Evolutionary conservation across 345 rosid genomes (phyloP).

Genomic region (Pugionium cornutum): DNA sequence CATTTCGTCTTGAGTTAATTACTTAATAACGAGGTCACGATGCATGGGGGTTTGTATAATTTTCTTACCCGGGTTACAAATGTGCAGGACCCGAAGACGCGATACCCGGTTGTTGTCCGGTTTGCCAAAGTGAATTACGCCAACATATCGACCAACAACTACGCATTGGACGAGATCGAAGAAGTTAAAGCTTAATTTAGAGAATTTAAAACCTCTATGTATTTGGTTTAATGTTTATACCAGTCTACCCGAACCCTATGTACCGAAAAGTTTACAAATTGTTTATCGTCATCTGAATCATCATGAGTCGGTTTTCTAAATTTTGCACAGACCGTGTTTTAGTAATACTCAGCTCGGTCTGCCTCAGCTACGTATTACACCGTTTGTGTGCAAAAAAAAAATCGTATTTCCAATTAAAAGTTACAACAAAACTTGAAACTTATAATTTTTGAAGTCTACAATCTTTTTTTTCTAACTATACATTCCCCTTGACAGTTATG

Average conservation of each 20-base stretch:
- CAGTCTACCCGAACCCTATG: conserved; percentile 24
- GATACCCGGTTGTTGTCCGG: conserved; percentile 94
- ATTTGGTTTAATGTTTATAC: conserved; percentile 23
- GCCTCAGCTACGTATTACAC: background rate
- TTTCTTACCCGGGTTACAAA: background rate
- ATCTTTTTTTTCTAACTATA: background rate
- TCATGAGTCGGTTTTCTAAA: background rate
- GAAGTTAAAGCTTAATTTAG: conserved; percentile 57
- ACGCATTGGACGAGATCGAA: conserved; percentile 81
- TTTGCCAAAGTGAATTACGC: conserved; percentile 83
- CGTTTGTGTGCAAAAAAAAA: background rate
- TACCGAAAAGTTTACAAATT: conserved; percentile 19
- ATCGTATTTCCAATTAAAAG: background rate
- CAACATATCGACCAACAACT: conserved; percentile 93
- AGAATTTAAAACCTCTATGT: conserved; percentile 7
- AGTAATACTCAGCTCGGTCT: background rate
- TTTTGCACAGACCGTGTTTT: background rate
- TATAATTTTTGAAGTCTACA: background rate
- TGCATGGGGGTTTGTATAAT: background rate
- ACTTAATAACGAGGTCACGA: no score
- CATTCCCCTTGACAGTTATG: background rate
- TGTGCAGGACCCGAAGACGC: conserved; percentile 74
- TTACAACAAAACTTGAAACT: background rate
- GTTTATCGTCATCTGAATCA: conserved; percentile 20
- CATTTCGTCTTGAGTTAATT: no score